Base-by-base conservation (phyloP, 768 basidiomycete genomes). In the Mycena epipterygia region DNA sequence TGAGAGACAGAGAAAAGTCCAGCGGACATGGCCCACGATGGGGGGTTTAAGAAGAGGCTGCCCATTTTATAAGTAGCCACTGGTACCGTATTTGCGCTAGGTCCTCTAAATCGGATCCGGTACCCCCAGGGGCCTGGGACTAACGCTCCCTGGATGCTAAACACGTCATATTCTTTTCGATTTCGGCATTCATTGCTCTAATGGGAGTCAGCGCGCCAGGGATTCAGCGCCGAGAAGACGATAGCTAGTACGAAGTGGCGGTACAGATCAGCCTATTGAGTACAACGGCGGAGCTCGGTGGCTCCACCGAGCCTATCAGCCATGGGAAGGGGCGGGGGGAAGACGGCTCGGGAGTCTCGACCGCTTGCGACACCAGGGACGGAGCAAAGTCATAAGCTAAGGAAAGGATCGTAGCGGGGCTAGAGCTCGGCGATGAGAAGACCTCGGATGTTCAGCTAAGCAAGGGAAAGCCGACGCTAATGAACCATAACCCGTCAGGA, bases 81-180 rank as follows among this genome's bases (percentile, higher is more conserved):
- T 68, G 51, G 33, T 41, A 25, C 51, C 51, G 49, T 44, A 42
- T 51, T 51, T 44, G 58, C 48, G 48, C 13, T 52, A 44, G 49
- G 49, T 52, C 21, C 58, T 67, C 67, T 70, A 64, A 69, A 64
- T 64, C 68, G 68, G 68, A 59, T 59, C 68, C 62, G 56, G 49
- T 44, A 44, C n/a, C 51, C 42, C 48, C 57, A 51, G 25, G 33
- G 58, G 57, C 56, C 25, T 52, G 55, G 44, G 21, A 25, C 32
- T 37, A 49, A 61, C 44, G 55, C 37, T 56, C 49, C 41, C 46
- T 58, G 48, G 48, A 57, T 42, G 29, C 56, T 30, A 61, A 48
- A 55, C 33, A 68, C 67, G 67, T 68, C 58, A 68, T 37, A 17
- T 61, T 61, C 51, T 61, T 64, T 37, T 69, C 61, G 49, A 69